Evolutionary conservation across 2,329 filamentous ascomycete species (phyloP), one percentile per base, ranked within the genome.

Genomic region (Verticillium tricorpus): DNA sequence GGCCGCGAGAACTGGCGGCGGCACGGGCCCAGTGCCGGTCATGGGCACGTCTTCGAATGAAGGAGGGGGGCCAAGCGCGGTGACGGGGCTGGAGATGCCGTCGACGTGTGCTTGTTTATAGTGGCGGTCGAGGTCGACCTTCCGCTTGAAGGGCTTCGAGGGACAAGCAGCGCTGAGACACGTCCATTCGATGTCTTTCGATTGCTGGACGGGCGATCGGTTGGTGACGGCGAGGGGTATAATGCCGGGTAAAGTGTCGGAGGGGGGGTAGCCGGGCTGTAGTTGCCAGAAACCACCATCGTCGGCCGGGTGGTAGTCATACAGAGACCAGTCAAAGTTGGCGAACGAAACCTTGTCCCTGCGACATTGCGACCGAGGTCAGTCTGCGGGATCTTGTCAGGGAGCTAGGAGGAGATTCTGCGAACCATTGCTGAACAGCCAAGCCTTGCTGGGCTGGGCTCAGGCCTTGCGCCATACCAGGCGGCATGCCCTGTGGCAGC

Each of bases 111-210:
- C 76, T 66, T 82, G 80, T 55, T 75, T 74, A 67, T 78, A 77
- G 69, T 86, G 84, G 17, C 83, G 78, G 58, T 82, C 76, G 14
- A 85, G 78, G 69, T 87, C 84, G 14, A 82, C 82, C 59, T 77
- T 76, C 39, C 84, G 79, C 67, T 77, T 77, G 69, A 85, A 86
- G 1, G 76, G 74, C 58, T 76, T 76, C 22, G 75, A 71, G 28
- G 70, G 71, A 71, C 83, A 86, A 31, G 72, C 74, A 3, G 71
- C 70, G 28, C 70, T 65, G 14, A 76, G 70, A 68, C 80, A 83
- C 5, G 64, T 64, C 57, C 61, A 66, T 54, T 64, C 64, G 34
- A 63, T 57, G 14, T 65, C 61, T 39, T 63, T 61, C 28, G 52
- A 11, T 32, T 59, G 63, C 40, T 63, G 64, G 19, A 63, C 19